Conservation (phyloP, 305 asterid genomes). For the Fraxinus latifolia region DNA sequence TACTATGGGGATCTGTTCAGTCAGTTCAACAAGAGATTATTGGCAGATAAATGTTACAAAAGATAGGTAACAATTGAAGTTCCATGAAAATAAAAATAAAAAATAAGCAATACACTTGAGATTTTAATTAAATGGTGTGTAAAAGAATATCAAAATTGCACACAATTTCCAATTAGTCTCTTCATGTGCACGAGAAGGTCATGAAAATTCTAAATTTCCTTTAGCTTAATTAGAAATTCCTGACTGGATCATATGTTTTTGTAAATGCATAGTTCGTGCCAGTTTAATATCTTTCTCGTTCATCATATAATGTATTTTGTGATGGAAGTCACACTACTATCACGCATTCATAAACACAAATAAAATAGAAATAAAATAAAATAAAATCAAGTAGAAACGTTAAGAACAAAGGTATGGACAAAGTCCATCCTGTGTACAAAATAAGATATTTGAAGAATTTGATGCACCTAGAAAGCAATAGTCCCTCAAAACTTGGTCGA, state of each 20-base stretch:
- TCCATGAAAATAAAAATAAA: neutral
- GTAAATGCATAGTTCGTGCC: neutral
- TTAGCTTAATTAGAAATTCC: neutral
- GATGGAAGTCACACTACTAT: neutral
- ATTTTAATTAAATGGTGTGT: neutral
- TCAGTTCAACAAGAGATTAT: conserved; percentile 21
- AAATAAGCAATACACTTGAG: neutral
- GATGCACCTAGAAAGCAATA: conserved; percentile 76
- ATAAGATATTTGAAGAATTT: conserved; percentile 27
- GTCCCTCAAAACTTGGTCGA: conserved; percentile 64
- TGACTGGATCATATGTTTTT: neutral
- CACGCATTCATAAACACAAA: conserved; percentile 3
- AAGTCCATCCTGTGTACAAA: conserved; percentile 11
- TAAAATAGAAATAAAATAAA: neutral
- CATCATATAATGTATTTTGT: neutral
- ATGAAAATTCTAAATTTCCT: neutral
- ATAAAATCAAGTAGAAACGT: neutral
- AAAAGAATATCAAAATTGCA: neutral
- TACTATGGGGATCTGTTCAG: conserved; percentile 11
- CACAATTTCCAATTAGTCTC: conserved; percentile 9
- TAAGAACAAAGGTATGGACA: neutral
- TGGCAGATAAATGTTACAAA: conserved; percentile 10
- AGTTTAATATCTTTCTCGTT: neutral
- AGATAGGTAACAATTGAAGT: conserved; percentile 4
- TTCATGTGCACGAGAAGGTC: neutral